Base-by-base conservation (phyloP, 2,329 filamentous ascomycete genomes). In the Alternaria sp. region DNA sequence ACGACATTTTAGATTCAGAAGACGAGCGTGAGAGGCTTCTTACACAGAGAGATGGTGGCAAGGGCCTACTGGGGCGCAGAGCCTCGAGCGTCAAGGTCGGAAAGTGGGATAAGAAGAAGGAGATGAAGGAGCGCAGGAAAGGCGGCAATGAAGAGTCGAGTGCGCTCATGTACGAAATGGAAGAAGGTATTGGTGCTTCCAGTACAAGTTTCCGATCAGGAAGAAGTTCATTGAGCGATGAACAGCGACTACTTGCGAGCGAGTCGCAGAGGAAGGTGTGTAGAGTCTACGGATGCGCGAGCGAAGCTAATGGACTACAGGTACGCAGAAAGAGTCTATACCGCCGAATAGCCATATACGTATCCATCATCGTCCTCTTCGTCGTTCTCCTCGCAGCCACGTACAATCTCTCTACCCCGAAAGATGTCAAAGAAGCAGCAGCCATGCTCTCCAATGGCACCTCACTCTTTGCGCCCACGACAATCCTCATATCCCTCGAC, bases 401-500 rank as follows among this genome's bases (percentile, higher is more conserved):
- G 52, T 89, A 87, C 71, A 83, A 83, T 66, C 84, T 85, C n/a
- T 88, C 87, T 2, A 74, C 61, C 3, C 67, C 70, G 0, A 63
- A 64, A 30, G 68, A 70, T 25, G 26, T 61, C 25, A 71, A 66
- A 30, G 67, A 66, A 51, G 75, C 76, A 10, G 68, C 69, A 11
- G 77, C 75, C 12, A 75, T 87, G 23, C 23, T 76, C 23, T 89
- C 85, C 15, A 99, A 99, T 78, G 96, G 96, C 57, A 97, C 93
- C 0, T 91, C 93, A 2, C 82, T 93, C 5, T 99, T 98, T 77
- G 91, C 89, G 10, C 93, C 94, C 1, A 99, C 96, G 0, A 97
- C 96, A 2, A 91, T 99, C 62, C 85, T 98, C 57, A 92, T 99
- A 76, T 97, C 94, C 49, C 86, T 99, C 17, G 96, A 99, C 80